Evolutionary conservation across 176 grass and related monocot species (phyloP).

Genomic region (Lolium multiflorum): DNA sequence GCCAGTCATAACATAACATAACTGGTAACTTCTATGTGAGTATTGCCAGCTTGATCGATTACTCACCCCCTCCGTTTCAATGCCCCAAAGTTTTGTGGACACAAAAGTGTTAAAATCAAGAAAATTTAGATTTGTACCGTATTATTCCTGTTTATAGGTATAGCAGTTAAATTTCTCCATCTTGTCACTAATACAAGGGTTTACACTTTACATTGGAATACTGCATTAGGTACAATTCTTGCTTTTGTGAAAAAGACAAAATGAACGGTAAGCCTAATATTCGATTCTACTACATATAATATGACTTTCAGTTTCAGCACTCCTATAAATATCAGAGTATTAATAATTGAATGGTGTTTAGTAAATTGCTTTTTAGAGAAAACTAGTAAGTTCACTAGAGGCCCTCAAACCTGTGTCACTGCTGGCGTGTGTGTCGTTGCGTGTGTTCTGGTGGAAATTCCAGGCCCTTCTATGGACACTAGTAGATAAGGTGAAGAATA

Average conservation of each 20-base stretch:
- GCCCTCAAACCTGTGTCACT: not conserved
- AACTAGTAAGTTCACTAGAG: too few relatives aligned
- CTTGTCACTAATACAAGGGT: not conserved
- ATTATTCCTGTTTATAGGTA: conserved; percentile 8
- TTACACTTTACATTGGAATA: not conserved
- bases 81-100: conserved; percentile 1
- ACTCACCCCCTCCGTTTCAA: not conserved
- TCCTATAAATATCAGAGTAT: not conserved
- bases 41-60: not conserved
- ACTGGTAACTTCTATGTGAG: conserved; percentile 5
- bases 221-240: not conserved
- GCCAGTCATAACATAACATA: not conserved
- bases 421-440: not conserved
- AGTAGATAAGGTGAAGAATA: not conserved
- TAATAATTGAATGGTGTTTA: not conserved
- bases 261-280: not conserved
- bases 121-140: not conserved
- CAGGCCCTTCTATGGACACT: conserved; percentile 2
- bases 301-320: not conserved
- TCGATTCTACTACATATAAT: not conserved
- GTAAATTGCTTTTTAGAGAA: conserved; percentile 10
- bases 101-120: not conserved
- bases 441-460: not conserved
- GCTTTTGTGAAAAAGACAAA: not conserved
- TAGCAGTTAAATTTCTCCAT: conserved; percentile 1